A percentile compares a stretch with the other conserved stretches of the same genome.
Conservation (phyloP, 805 yeast genomes). For the Candida alai region DNA sequence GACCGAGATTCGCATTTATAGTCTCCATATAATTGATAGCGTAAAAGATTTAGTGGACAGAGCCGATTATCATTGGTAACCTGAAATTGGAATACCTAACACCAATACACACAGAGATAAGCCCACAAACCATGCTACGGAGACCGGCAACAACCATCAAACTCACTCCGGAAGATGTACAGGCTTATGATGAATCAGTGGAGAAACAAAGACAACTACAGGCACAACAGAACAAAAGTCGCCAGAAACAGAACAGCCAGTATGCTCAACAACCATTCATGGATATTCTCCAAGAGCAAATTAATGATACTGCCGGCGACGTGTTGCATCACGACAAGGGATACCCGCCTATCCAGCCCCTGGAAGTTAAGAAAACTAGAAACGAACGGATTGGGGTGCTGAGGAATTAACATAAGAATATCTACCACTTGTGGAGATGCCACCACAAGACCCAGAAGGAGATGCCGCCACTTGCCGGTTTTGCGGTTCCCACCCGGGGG, state of each 20-base stretch:
- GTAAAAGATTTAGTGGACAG: too few relatives aligned
- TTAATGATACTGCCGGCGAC: conserved; percentile 12
- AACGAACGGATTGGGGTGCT: conserved; percentile 22
- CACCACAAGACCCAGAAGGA: too few relatives aligned
- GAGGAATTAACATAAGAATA: conserved; percentile 9
- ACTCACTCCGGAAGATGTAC: conserved; percentile 65
- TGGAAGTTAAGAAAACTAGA: conserved; percentile 7
- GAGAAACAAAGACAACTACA: conserved; percentile 8
- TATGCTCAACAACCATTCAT: conserved; percentile 12
- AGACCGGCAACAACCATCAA: conserved; percentile 67
- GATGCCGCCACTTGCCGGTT: too few relatives aligned
- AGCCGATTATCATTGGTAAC: too few relatives aligned
- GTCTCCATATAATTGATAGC: too few relatives aligned
- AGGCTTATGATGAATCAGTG: conserved; percentile 41
- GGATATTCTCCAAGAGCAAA: conserved; percentile 14
- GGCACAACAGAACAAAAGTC: conserved; percentile 2
- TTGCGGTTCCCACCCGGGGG: too few relatives aligned
- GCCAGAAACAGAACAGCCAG: conserved; percentile 10
- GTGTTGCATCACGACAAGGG: conserved; percentile 73
- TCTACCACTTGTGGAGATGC: too few relatives aligned
- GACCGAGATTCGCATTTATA: too few relatives aligned
- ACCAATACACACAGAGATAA: not conserved
- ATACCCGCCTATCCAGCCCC: not conserved
- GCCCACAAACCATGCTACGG: conserved; percentile 48
- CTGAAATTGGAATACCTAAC: too few relatives aligned